These are phyloP conservation scores for Podaxis rugospora DNA, from an alignment of 768 basidiomycete genomes.

Conservation along the genomic window DNA sequence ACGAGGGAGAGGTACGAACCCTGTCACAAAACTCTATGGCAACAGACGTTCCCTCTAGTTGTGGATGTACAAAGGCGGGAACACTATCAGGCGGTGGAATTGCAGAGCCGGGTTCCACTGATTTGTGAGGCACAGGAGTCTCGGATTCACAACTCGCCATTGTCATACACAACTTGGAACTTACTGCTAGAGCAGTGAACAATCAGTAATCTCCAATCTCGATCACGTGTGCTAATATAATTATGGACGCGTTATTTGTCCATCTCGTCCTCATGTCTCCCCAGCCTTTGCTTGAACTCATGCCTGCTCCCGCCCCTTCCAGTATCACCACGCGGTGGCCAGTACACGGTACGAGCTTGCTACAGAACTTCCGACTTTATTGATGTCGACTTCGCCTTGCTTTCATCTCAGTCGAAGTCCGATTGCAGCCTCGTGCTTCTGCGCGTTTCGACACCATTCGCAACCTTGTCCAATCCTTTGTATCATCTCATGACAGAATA, in stretches of 20 bases:
- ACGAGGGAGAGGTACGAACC: slow-evolving; percentile 39
- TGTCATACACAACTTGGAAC: not conserved
- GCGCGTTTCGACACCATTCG: slow-evolving; percentile 75
- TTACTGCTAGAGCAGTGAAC: not conserved
- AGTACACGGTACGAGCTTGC: slow-evolving; percentile 49
- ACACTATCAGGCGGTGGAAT: slow-evolving; percentile 5
- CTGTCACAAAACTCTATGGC: slow-evolving; percentile 91
- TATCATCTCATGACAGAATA: slow-evolving; percentile 59
- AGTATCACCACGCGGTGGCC: slow-evolving; percentile 41
- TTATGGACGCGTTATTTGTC: slow-evolving; percentile 52
- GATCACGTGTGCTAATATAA: slow-evolving; percentile 29
- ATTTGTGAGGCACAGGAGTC: not conserved
- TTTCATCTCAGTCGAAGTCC: slow-evolving; percentile 68
- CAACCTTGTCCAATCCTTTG: slow-evolving; percentile 52
- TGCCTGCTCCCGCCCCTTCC: not conserved
- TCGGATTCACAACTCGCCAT: slow-evolving; percentile 10
- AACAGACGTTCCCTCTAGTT: slow-evolving; percentile 44
- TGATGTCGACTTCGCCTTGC: not conserved
- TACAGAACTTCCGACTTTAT: not conserved
- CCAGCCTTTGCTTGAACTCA: not conserved
- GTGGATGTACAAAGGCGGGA: slow-evolving; percentile 53
- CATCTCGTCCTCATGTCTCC: not conserved
- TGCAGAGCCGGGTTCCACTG: too few relatives aligned
- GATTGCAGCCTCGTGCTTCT: slow-evolving; percentile 62
- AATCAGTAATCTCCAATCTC: slow-evolving; percentile 1